Conservation (phyloP, 2,329 filamentous ascomycete genomes). For the Pseudogymnoascus sp. region DNA sequence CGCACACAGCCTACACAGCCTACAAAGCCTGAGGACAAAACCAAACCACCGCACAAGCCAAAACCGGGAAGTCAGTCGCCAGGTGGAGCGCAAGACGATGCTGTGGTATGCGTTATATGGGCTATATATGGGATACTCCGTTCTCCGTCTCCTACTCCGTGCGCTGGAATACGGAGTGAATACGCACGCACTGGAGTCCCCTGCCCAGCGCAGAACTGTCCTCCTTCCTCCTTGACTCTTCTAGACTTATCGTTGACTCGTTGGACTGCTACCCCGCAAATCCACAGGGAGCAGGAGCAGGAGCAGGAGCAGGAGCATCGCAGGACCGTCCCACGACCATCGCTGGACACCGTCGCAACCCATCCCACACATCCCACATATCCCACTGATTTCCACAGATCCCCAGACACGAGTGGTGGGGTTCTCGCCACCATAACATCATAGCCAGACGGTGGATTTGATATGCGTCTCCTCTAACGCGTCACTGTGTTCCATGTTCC, state of each 20-base stretch:
- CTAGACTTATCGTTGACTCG: background rate
- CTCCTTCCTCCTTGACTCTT: background rate
- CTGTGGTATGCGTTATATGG: background rate
- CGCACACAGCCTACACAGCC: background rate
- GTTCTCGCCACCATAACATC: background rate
- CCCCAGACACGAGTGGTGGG: background rate
- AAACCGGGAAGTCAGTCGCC: background rate
- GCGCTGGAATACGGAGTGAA: background rate
- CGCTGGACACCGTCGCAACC: background rate
- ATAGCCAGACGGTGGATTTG: background rate
- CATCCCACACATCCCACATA: background rate
- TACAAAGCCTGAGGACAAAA: background rate
- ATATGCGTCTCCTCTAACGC: background rate
- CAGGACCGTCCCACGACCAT: background rate
- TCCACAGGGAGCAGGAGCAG: too few species aligned
- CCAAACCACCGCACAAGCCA: background rate
- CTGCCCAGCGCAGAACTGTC: background rate
- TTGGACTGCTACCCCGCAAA: background rate
- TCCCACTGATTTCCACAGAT: background rate
- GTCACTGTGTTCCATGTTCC: slow-evolving; percentile 4
- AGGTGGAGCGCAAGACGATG: background rate
- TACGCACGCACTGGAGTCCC: background rate
- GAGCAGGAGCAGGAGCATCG: background rate
- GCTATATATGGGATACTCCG: background rate
- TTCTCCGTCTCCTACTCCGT: background rate